Evolutionary conservation across 1,284 basidiomycete genomes (phyloP).

Genomic region (Termitomyces sp.): DNA sequence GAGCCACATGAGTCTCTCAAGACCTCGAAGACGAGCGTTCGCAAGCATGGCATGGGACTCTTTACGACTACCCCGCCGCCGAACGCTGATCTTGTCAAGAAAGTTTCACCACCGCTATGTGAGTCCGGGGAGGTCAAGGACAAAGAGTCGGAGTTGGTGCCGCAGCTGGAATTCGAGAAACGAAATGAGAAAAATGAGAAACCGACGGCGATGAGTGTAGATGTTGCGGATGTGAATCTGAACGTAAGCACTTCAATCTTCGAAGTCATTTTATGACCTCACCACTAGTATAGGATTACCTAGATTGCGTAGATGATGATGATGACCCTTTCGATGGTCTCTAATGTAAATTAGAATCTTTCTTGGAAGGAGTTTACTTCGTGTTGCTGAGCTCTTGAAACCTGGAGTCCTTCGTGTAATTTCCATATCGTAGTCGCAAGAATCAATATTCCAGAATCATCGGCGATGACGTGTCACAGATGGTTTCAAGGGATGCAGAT

Average conservation of each 20-base stretch:
- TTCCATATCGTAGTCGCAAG: neutral
- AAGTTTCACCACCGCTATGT: neutral
- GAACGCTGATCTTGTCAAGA: neutral
- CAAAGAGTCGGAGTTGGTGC: neutral
- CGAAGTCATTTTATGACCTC: neutral
- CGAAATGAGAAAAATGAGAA: neutral
- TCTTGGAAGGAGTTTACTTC: neutral
- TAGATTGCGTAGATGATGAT: conserved; percentile 29
- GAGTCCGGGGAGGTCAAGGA: neutral
- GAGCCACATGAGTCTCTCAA: neutral
- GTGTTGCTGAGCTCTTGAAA: neutral
- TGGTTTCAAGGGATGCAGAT: neutral
- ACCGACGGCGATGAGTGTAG: neutral
- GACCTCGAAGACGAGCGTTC: neutral
- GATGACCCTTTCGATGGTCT: conserved; percentile 28
- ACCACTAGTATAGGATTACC: conserved; percentile 24
- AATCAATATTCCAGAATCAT: too few relatives aligned
- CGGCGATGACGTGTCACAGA: neutral
- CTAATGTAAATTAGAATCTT: conserved; percentile 17
- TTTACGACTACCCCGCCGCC: conserved; percentile 10
- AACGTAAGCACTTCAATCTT: neutral
- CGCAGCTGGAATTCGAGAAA: neutral
- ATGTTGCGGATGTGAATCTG: conserved; percentile 13
- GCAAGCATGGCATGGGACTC: conserved; percentile 8
- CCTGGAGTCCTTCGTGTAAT: neutral